Conservation (phyloP, 2,329 filamentous ascomycete species). For the Trichophyton mentagrophytes region DNA sequence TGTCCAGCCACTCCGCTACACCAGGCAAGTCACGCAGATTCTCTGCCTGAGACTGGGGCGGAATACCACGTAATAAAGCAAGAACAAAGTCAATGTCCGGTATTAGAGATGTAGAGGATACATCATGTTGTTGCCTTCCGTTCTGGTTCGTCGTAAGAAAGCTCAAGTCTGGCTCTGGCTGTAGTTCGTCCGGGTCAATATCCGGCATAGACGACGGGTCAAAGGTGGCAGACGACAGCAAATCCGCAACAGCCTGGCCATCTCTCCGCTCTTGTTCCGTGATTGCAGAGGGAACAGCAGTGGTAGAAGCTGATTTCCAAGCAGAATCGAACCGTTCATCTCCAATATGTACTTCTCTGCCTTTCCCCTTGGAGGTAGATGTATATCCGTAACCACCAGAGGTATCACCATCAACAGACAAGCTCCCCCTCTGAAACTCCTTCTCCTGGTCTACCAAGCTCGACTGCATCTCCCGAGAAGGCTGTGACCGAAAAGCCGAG, state of each 20-base stretch:
- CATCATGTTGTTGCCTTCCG: constrained; percentile 14
- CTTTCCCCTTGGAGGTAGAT: constrained; percentile 3
- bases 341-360: background rate
- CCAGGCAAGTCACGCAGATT: constrained; percentile 9
- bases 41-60: background rate
- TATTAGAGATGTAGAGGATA: constrained; percentile 8
- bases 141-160: constrained; percentile 13
- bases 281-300: background rate
- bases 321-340: constrained; percentile 12
- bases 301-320: constrained; percentile 13
- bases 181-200: constrained; percentile 14
- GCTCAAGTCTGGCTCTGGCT: constrained; percentile 14
- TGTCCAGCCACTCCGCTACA: constrained; percentile 13
- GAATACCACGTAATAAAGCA: background rate
- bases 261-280: constrained; percentile 18
- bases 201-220: constrained; percentile 17
- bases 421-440: background rate
- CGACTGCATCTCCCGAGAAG: background rate
- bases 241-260: constrained; percentile 30
- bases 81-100: constrained; percentile 14
- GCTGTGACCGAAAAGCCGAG: background rate
- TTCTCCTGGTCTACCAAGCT: background rate
- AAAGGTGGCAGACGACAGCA: constrained; percentile 27
- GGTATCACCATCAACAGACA: background rate
- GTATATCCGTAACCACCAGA: background rate